Conservation (phyloP, 2,329 filamentous ascomycete genomes). For the Peltaster fructicola region DNA sequence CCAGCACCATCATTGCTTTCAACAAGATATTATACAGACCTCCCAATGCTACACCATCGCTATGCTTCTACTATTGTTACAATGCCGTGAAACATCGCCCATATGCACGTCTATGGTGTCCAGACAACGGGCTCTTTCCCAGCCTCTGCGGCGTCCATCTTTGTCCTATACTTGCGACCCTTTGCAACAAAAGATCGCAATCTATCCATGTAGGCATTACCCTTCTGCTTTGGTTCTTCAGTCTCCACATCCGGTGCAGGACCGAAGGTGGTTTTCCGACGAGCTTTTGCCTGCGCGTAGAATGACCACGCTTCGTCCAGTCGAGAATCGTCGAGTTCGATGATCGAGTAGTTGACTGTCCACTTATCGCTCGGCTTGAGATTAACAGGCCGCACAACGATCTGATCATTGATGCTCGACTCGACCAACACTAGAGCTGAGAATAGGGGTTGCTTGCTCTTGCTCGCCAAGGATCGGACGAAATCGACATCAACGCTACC, state of each 20-base stretch:
- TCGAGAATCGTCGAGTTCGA: slow-evolving; percentile 36
- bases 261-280: slow-evolving; percentile 34
- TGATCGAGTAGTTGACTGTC: slow-evolving; percentile 62
- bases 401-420: slow-evolving; percentile 51
- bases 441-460: slow-evolving; percentile 28
- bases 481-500: slow-evolving; percentile 4
- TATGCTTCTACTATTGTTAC: no score
- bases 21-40: no score
- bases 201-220: slow-evolving; percentile 27
- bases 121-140: slow-evolving; percentile 22
- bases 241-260: slow-evolving; percentile 23
- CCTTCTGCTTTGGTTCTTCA: slow-evolving; percentile 21
- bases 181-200: slow-evolving; percentile 31
- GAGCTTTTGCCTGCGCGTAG: slow-evolving; percentile 38
- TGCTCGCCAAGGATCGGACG: slow-evolving; percentile 3
- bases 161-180: slow-evolving; percentile 42
- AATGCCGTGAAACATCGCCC: no score
- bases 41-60: no score
- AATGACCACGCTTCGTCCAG: slow-evolving; percentile 28
- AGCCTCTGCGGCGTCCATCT: slow-evolving; percentile 35
- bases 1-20: no score
- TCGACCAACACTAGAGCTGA: slow-evolving; percentile 55
- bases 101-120: no score
- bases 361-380: slow-evolving; percentile 37
- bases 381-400: slow-evolving; percentile 41